These are phyloP conservation scores for Neopestalotiopsis rosae DNA, from an alignment of 2,329 filamentous ascomycete genomes.

Conservation along the genomic window DNA sequence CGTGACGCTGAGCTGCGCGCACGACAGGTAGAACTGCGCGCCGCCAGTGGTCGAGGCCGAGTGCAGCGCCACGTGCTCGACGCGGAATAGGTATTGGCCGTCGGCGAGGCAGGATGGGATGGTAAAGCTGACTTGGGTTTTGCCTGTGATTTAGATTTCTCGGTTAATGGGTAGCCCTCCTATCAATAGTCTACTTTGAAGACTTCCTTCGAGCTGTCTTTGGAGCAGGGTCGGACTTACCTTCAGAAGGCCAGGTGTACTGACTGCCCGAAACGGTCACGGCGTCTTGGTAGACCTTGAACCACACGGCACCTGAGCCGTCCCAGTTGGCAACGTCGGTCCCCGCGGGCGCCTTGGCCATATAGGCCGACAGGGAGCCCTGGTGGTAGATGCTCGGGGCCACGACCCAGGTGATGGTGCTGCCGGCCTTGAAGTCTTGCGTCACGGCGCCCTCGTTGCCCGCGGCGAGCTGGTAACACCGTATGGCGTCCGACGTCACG, in stretches of 20 bases:
- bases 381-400: conserved; percentile 45
- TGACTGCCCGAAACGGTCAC: conserved; percentile 37
- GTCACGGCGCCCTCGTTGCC: conserved; percentile 43
- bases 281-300: conserved; percentile 49
- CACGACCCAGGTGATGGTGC: conserved; percentile 45
- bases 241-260: conserved; percentile 44
- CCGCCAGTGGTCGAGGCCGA: conserved; percentile 35
- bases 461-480: conserved; percentile 53
- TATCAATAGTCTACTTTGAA: too few species aligned
- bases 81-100: conserved; percentile 44
- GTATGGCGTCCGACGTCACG: conserved; percentile 51
- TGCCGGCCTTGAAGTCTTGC: conserved; percentile 43
- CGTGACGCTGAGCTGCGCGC: conserved; percentile 39
- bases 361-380: conserved; percentile 45
- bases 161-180: too few species aligned
- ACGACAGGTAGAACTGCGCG: conserved; percentile 43
- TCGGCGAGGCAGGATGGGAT: conserved; percentile 39
- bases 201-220: too few species aligned
- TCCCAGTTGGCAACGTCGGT: conserved; percentile 42
- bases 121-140: conserved; percentile 33
- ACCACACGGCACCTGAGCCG: conserved; percentile 45
- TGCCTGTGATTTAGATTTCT: neutral
- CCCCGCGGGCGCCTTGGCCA: conserved; percentile 45
- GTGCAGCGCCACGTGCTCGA: conserved; percentile 44
- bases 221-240: conserved; percentile 26